Conservation (phyloP, 495 filamentous ascomycete species). For the Astrocystis sublimbata region DNA sequence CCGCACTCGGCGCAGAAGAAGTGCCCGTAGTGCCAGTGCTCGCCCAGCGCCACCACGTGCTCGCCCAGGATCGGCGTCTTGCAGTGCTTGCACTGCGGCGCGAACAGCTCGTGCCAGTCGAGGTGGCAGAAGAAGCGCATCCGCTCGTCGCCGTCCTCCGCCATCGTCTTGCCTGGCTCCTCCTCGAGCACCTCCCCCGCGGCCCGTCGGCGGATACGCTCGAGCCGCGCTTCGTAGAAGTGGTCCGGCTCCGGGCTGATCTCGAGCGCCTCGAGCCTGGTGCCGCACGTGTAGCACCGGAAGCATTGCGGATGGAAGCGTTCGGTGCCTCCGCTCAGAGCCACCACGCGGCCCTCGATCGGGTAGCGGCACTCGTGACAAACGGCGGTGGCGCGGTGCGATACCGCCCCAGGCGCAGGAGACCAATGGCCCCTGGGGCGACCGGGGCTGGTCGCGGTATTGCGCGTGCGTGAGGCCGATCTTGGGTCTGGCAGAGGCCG, state of each 20-base stretch:
- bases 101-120: conserved; percentile 94
- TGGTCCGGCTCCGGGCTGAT: conserved; percentile 89
- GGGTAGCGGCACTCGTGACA: conserved; percentile 82
- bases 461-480: conserved; percentile 34
- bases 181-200: conserved; percentile 62
- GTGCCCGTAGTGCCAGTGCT: conserved; percentile 95
- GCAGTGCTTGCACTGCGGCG: conserved; percentile 92
- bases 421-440: conserved; percentile 50
- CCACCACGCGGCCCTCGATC: conserved; percentile 89
- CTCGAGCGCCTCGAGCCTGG: conserved; percentile 86
- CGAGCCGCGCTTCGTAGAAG: conserved; percentile 67
- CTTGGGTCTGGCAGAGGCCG: conserved; percentile 45
- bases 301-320: conserved; percentile 96
- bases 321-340: conserved; percentile 61
- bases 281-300: conserved; percentile 83
- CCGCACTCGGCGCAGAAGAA: conserved; percentile 99
- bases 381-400: conserved; percentile 65
- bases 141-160: conserved; percentile 65
- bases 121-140: conserved; percentile 95
- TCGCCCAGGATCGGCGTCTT: conserved; percentile 98
- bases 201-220: conserved; percentile 61
- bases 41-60: conserved; percentile 87
- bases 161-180: conserved; percentile 56
- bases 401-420: conserved; percentile 43
- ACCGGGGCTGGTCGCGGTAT: conserved; percentile 31